Evolutionary conservation across 2,329 filamentous ascomycete species (phyloP).

Genomic region (Aspergillus sp.): DNA sequence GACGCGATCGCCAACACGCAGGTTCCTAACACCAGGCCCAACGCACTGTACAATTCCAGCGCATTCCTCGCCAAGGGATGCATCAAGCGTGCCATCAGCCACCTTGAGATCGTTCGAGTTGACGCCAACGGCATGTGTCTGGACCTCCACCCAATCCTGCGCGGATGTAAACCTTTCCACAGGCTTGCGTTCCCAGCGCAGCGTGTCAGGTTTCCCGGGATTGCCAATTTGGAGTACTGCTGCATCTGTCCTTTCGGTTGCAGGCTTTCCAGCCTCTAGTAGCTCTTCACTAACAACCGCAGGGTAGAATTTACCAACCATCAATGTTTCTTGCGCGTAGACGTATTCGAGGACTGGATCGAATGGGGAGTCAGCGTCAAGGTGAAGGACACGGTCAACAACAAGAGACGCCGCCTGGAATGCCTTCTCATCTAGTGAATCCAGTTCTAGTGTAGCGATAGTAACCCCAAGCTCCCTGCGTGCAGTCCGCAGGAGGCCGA

Average conservation of each 20-base stretch:
- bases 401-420: neutral
- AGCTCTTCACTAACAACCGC: neutral
- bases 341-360: slow-evolving; percentile 18
- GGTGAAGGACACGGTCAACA: neutral
- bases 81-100: slow-evolving; percentile 15
- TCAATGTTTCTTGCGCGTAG: slow-evolving; percentile 11
- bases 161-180: neutral
- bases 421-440: neutral
- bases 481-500: slow-evolving; percentile 29
- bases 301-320: slow-evolving; percentile 13
- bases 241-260: neutral
- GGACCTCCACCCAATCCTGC: slow-evolving; percentile 1
- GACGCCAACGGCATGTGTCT: slow-evolving; percentile 20
- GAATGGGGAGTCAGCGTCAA: neutral
- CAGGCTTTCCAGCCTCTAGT: neutral
- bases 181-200: neutral
- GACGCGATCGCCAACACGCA: slow-evolving; percentile 26
- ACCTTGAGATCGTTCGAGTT: slow-evolving; percentile 25
- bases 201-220: neutral
- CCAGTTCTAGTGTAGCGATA: neutral
- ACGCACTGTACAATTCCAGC: slow-evolving; percentile 22
- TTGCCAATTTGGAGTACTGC: neutral
- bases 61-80: slow-evolving; percentile 21
- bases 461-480: slow-evolving; percentile 24
- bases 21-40: slow-evolving; percentile 19